Evolutionary conservation across 495 filamentous ascomycete species (phyloP), one percentile per base, ranked within the genome.

Genomic region (Trichoderma gamsii): DNA sequence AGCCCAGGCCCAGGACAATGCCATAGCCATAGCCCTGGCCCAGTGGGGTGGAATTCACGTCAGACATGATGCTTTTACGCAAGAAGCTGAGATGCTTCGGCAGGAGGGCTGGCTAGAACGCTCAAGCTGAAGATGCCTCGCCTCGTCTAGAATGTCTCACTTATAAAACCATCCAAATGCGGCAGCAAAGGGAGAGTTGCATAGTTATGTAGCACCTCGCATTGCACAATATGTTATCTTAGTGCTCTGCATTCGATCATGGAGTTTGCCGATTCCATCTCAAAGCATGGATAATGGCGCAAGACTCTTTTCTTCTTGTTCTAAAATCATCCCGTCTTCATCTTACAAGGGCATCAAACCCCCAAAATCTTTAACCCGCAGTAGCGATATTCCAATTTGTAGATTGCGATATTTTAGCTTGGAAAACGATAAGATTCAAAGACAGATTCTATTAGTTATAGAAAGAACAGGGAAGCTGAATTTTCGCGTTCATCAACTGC

Each of bases 11-110:
- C 16, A 94, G 77, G 67, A 94, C 89, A 73, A 96, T 89, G 68
- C 90, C 91, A 86, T 94, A 95, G 71, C 91, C 91, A 73, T 89
- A 90, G 59, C 84, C 87, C 73, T 90, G 85, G 67, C 79, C 81
- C 27, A 95, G 81, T 7, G 90, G 87, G 25, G 88, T 75, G n/a
- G 70, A 70, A 67, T 73, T 32, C 13, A 41, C 25, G 46, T 15
- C 43, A 27, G 65, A 41, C 63, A 65, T 65, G 63, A 12, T 43
- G 63, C 7, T 65, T n/a, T 18, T 21, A 15, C 56, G 23, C 56
- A 32, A 21, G 21, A 7, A 23, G 56, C 27, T 29, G 18, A 25
- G 56, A 61, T 32, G 21, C 52, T 59, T 59, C 23, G 18, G 21
- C 52, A 15, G 25, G 8, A 27, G 18, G 15, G 52, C 52, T 59